Evolutionary conservation across 2,329 filamentous ascomycete species (phyloP), one percentile per base, ranked within the genome.

Genomic region (Botrytis cinerea): DNA sequence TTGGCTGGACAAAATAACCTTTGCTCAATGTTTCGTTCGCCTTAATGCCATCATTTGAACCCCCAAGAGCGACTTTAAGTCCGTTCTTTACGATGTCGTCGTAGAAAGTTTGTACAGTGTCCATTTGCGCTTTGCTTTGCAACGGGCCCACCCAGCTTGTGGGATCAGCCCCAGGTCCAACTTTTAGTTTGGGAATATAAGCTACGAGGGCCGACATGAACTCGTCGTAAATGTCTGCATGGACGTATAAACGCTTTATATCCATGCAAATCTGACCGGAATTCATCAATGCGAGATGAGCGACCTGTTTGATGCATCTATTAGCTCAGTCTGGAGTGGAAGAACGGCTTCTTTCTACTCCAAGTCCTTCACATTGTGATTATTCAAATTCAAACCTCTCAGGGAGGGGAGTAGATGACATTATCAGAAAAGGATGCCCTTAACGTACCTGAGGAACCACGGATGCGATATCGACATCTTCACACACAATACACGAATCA

Each of bases 51-150:
- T 59, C 70, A 7, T 71, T 64, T 22, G 57, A 64, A 16, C 75
- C 73, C 2, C 86, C 87, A 14, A 84, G 77, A 1, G 85, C 85
- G 32, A 87, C 82, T 20, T 85, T 84, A 75, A 87, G 84, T 68
- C 86, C 85, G 32, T 86, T 85, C 76, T 84, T 83, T 77, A 85
- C 83, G 73, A 86, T 87, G 60, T 89, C 87, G 7, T 84, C 83
- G 63, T 91, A 84, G 73, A 90, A 85, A 18, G 82, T 79, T 76
- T 86, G 87, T 35, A 89, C 87, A 38, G 85, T 85, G 61, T 90
- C 87, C 28, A 72, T 71, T 46, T 92, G 90, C 85, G 88, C 86
- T 75, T 84, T 82, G 81, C 92, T 92, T 73, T 90, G 88, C 2
- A 92, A 80, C 0, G 90, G 90, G 0, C 88, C 87, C 82, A 62